phyloP scores from a whole-genome alignment of 2,329 filamentous ascomycete genomes.

The Apiospora rasikravindrae region DNA sequence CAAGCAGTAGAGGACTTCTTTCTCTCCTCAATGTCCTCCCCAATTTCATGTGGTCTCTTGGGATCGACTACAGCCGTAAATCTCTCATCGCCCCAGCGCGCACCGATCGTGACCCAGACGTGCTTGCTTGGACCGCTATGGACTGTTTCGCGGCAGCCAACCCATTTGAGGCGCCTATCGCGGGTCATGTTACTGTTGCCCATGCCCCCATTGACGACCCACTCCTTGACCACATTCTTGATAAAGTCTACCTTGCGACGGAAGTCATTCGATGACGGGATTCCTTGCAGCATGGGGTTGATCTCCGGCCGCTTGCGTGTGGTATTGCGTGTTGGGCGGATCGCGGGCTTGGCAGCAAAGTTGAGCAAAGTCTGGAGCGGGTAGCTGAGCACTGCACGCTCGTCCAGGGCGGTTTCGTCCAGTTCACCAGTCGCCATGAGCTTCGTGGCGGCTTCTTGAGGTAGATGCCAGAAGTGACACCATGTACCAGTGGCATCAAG shows the following conservation, averaged over 20 bases:
- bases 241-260: constrained; percentile 78
- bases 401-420: constrained; percentile 71
- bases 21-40: constrained; percentile 56
- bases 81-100: constrained; percentile 62
- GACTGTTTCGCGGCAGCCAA: constrained; percentile 61
- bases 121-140: constrained; percentile 63
- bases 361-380: constrained; percentile 76
- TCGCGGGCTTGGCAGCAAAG: constrained; percentile 57
- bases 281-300: constrained; percentile 62
- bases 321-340: constrained; percentile 49
- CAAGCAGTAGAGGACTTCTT: constrained; percentile 31
- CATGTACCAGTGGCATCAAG: constrained; percentile 75
- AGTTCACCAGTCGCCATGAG: constrained; percentile 70
- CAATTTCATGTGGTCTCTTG: constrained; percentile 56
- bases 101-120: constrained; percentile 73
- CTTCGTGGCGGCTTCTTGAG: constrained; percentile 70
- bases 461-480: constrained; percentile 79
- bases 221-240: constrained; percentile 70
- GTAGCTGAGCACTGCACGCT: constrained; percentile 73
- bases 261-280: constrained; percentile 75
- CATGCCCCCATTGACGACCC: constrained; percentile 72
- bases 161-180: constrained; percentile 62
- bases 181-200: constrained; percentile 68
- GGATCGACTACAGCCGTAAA: constrained; percentile 62
- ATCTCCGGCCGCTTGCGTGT: constrained; percentile 65